These are phyloP conservation scores for Alternaria viburni DNA, from an alignment of 2,329 filamentous ascomycete genomes.

Conservation along the genomic window DNA sequence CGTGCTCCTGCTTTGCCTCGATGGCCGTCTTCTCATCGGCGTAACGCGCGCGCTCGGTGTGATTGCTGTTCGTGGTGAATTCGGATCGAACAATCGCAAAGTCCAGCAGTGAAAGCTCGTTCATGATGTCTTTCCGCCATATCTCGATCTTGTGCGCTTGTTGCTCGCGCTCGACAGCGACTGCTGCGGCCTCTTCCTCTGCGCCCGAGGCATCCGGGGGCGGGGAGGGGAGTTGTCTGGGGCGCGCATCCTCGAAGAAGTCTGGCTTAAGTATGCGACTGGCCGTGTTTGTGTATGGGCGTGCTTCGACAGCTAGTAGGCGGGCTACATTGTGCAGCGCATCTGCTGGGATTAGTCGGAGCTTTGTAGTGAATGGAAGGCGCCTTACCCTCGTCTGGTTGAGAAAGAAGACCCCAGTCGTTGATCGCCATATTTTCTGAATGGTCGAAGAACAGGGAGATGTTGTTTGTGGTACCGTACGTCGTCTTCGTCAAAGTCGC, in stretches of 20 bases:
- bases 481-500: slow-evolving; percentile 5
- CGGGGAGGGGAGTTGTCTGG: slow-evolving; percentile 67
- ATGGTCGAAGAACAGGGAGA: not conserved
- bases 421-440: slow-evolving; percentile 52
- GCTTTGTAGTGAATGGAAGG: not conserved
- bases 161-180: slow-evolving; percentile 57
- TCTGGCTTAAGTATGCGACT: slow-evolving; percentile 76
- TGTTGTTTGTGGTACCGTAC: not conserved
- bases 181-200: slow-evolving; percentile 53
- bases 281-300: slow-evolving; percentile 86
- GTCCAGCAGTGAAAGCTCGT: slow-evolving; percentile 90
- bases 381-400: slow-evolving; percentile 66
- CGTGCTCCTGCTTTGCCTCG: slow-evolving; percentile 75
- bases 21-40: slow-evolving; percentile 80
- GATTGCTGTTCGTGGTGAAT: slow-evolving; percentile 83
- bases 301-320: slow-evolving; percentile 88
- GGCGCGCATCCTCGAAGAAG: slow-evolving; percentile 64
- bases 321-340: slow-evolving; percentile 81
- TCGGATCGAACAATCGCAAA: slow-evolving; percentile 86
- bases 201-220: slow-evolving; percentile 65
- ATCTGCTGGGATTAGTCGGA: slow-evolving; percentile 55
- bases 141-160: slow-evolving; percentile 64
- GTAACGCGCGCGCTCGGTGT: slow-evolving; percentile 82
- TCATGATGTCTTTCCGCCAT: slow-evolving; percentile 80
- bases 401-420: slow-evolving; percentile 72